Percentiles rank a stretch among this genome's conserved stretches.
These are phyloP conservation scores for Cyclanthera cordifolia DNA, from an alignment of 306 rosid genomes.

Conservation along the genomic window DNA sequence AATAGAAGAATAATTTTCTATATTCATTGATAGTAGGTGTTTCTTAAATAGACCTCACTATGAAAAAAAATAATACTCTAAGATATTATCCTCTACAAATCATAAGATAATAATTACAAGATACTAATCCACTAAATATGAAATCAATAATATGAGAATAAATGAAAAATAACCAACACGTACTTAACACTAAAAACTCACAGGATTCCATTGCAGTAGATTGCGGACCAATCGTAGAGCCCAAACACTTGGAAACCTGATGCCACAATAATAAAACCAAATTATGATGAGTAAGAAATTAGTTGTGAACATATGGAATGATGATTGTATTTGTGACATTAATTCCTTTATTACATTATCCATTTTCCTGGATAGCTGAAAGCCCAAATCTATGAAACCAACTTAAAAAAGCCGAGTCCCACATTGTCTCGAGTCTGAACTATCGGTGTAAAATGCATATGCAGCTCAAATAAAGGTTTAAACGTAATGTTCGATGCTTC, in stretches of 20 bases:
- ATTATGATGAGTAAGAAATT: slow-evolving; percentile 15
- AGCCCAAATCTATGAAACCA: not conserved
- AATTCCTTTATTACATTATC: not conserved
- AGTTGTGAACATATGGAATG: not conserved
- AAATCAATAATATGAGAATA: no score
- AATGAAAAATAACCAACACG: no score
- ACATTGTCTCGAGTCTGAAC: not conserved
- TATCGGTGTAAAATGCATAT: not conserved
- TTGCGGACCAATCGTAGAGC: slow-evolving; percentile 75
- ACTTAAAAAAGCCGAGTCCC: not conserved
- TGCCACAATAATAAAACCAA: slow-evolving; percentile 11
- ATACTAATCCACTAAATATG: no score
- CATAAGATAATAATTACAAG: no score
- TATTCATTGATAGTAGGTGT: no score
- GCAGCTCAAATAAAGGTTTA: not conserved
- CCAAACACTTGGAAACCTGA: slow-evolving; percentile 73
- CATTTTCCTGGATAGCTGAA: not conserved
- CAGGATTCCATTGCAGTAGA: slow-evolving; percentile 74
- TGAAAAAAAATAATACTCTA: no score
- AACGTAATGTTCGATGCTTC: not conserved
- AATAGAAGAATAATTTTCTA: no score
- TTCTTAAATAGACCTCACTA: no score
- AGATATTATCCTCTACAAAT: no score
- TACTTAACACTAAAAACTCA: slow-evolving; percentile 28
- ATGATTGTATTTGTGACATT: not conserved